A percentile compares a stretch with the other conserved stretches of the same genome.
Evolutionary conservation across 495 filamentous ascomycete genomes (phyloP).

Genomic region (Sabuloglossum arenarium): DNA sequence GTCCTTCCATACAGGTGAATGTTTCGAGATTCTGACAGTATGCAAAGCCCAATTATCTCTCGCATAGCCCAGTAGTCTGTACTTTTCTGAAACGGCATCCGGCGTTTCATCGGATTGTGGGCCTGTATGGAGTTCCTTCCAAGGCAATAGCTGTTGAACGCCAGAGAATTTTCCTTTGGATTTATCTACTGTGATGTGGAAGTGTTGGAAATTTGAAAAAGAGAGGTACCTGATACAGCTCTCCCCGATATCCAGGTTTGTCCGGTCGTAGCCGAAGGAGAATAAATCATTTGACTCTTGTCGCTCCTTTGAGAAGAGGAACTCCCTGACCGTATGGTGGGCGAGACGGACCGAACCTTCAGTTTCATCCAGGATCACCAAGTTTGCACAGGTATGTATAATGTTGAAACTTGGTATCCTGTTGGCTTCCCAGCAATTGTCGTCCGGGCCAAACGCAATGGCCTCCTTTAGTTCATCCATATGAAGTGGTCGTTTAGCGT

Average conservation of each 20-base stretch:
- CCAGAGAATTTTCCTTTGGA: not conserved
- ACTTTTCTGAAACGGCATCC: not conserved
- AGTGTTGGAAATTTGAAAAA: not conserved
- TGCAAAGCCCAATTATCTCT: not conserved
- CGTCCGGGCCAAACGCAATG: not conserved
- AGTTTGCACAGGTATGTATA: not conserved
- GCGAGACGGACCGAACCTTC: not conserved
- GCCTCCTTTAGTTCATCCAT: not conserved
- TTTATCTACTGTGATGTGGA: not conserved
- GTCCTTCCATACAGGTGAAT: not conserved
- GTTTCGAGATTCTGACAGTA: not conserved
- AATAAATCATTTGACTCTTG: not conserved
- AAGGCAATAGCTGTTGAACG: not conserved
- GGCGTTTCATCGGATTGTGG: not conserved
- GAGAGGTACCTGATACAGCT: not conserved
- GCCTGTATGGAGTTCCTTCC: not conserved
- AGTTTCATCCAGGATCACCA: not conserved
- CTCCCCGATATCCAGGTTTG: not conserved
- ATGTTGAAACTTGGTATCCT: not conserved
- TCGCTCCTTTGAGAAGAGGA: not conserved
- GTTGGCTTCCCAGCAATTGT: not conserved
- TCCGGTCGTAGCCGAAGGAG: not conserved
- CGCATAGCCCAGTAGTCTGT: not conserved
- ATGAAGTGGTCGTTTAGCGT: not conserved
- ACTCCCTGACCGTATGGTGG: not conserved